Conservation (phyloP, 176 grass and related monocot genomes). For the Hyparrhenia diplandra region DNA sequence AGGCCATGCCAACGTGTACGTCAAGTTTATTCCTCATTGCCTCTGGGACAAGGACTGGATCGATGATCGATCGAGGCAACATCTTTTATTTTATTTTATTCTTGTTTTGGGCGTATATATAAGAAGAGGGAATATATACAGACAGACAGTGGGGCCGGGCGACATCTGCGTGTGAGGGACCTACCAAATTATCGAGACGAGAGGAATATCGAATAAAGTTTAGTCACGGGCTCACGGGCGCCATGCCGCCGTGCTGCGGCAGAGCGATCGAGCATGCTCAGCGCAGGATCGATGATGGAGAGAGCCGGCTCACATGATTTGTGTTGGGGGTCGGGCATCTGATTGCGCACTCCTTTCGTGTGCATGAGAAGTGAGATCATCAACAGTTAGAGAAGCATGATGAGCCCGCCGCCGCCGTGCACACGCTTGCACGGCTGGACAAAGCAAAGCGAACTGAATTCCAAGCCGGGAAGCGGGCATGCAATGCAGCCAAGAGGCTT, state of each 20-base stretch:
- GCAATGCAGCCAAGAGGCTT: too few species aligned
- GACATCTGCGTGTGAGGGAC: background rate
- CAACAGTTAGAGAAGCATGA: too few species aligned
- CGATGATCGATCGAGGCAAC: background rate
- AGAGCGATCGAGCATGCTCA: background rate
- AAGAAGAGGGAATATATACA: background rate
- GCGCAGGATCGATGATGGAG: too few species aligned
- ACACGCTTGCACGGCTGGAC: too few species aligned
- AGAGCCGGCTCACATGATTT: background rate
- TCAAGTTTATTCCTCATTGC: slow-evolving; percentile 25
- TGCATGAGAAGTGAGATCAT: too few species aligned
- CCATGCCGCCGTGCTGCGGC: background rate
- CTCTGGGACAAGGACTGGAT: background rate
- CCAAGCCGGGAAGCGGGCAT: too few species aligned
- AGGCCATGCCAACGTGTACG: slow-evolving; percentile 3
- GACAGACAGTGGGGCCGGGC: background rate
- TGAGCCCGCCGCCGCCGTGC: too few species aligned
- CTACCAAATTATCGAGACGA: background rate
- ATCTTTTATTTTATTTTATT: too few species aligned
- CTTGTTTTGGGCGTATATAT: background rate
- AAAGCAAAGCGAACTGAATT: too few species aligned
- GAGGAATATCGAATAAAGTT: too few species aligned
- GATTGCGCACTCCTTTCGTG: too few species aligned
- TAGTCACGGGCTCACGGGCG: slow-evolving; percentile 22
- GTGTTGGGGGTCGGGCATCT: too few species aligned